Evolutionary conservation across 192 early-diverging fungal genomes (phyloP).

Genomic region (Backusella tuberculispora): DNA sequence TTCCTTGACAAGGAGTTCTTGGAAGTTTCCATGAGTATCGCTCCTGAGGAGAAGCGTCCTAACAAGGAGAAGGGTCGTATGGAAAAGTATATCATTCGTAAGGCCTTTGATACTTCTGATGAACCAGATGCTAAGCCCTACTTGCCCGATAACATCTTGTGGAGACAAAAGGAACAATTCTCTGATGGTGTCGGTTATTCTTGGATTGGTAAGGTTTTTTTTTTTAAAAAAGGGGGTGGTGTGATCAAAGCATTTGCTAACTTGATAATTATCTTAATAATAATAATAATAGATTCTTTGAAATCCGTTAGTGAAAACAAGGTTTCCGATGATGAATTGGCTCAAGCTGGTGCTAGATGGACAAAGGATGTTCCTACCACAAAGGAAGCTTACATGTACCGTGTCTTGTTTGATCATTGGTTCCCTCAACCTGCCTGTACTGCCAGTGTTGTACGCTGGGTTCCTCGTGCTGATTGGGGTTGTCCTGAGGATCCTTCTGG

Average conservation of each 20-base stretch:
- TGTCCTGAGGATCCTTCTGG: conserved; percentile 97
- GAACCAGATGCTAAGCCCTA: conserved; percentile 73
- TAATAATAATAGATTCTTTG: conserved; percentile 58
- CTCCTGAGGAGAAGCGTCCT: conserved; percentile 83
- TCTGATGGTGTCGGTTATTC: conserved; percentile 97
- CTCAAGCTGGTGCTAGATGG: conserved; percentile 68
- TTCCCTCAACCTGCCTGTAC: conserved; percentile 93
- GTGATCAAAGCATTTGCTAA: not conserved
- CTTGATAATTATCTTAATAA: not conserved
- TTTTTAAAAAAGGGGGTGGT: not conserved
- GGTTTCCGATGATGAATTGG: conserved; percentile 82
- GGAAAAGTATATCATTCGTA: conserved; percentile 95
- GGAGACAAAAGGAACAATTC: conserved; percentile 99
- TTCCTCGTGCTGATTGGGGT: conserved; percentile 97
- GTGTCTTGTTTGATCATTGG: conserved; percentile 90
- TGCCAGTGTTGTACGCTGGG: conserved; percentile 92
- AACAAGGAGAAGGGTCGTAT: conserved; percentile 63
- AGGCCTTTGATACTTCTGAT: conserved; percentile 92
- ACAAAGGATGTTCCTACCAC: conserved; percentile 90
- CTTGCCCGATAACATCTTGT: conserved; percentile 87
- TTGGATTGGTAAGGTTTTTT: conserved; percentile 75
- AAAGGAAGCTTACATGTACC: conserved; percentile 97
- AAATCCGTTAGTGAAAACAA: conserved; percentile 70
- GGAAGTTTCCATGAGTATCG: conserved; percentile 89
- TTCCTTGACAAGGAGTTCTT: conserved; percentile 95